Base-by-base conservation (phyloP, 164 flowering plant genomes). In the Warburgia ugandensis region DNA sequence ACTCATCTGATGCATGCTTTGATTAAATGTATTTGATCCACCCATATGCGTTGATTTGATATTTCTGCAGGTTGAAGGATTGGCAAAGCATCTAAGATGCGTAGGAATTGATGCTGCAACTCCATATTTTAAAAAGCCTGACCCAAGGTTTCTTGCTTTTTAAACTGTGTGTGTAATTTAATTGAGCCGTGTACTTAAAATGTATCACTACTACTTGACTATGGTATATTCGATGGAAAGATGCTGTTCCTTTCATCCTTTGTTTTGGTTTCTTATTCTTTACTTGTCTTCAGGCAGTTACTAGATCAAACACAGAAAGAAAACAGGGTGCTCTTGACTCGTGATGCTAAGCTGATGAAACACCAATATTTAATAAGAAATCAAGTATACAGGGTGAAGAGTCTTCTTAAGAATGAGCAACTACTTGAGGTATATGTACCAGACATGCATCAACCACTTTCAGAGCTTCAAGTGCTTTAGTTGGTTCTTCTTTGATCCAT, bases 41-140 rank as follows among this genome's bases (percentile, higher is more conserved):
- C 11, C 26, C 19, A 13, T 35, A 23, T 22, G 5, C 30, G 25
- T 43, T 25, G 8, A 20, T 45, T 49, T 10, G 83, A 55, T 95
- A 83, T 68, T 61, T 92, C 26, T 23, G 36, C 67, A 92, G 96
- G 82, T 92, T 48, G 96, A 83, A 64, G 96, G 98, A 39, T 72
- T 92, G 58, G 96, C 98, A 6, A 92, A 85, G 53, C 96, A 83
- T 68, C 60, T 92, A 29, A 68, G 96, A 4, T 87, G 91, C 72
- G 98, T 87, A 43, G 98, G 98, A 33, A 72, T 87, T 52, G 96
- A 87, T 77, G 96, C 96, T 67, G 95, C 98, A 45, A 50, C 74
- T 63, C 94, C 98, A 42, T 25, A 35, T 51, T 71, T 78, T 12
- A 87, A 65, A 60, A 85, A 75, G 69, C 95, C 96, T 33, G 90